Conservation (phyloP, 192 early-diverging fungal species). For the Funneliformis geosporum region DNA sequence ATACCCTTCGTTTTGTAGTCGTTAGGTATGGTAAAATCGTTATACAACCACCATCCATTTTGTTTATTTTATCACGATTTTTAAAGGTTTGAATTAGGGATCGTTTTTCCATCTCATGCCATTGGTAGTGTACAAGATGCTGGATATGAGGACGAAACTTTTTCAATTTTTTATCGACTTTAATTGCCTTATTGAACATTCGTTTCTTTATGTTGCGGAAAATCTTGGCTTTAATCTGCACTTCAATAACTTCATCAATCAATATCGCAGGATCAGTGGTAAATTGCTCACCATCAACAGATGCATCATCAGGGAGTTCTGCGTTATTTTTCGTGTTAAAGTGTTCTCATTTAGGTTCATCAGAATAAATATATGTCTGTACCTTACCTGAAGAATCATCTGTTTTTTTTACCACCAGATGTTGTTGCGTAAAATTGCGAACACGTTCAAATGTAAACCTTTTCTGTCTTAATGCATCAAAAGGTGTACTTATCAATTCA, state of each 20-base stretch:
- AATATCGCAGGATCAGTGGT: constrained; percentile 1
- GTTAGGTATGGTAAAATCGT: constrained; percentile 14
- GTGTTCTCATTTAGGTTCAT: neutral
- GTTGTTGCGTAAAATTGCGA: constrained; percentile 18
- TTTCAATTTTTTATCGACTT: constrained; percentile 20
- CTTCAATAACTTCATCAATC: constrained; percentile 16
- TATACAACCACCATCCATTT: constrained; percentile 9
- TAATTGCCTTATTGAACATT: neutral
- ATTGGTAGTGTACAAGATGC: constrained; percentile 23
- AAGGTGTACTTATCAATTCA: constrained; percentile 19
- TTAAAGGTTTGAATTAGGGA: constrained; percentile 1
- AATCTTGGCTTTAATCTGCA: constrained; percentile 20
- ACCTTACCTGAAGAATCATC: constrained; percentile 24
- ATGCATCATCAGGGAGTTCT: constrained; percentile 1
- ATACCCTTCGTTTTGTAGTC: constrained; percentile 31
- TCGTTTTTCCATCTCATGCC: constrained; percentile 6
- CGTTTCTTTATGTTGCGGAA: neutral
- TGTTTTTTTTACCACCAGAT: neutral
- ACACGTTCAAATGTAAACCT: constrained; percentile 24
- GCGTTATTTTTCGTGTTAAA: constrained; percentile 3
- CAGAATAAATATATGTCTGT: constrained; percentile 10
- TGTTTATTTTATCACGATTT: constrained; percentile 8
- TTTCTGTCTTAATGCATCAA: constrained; percentile 19
- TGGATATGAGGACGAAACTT: constrained; percentile 25
- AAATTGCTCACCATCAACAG: constrained; percentile 1